A percentile compares a stretch with the other conserved stretches of the same genome.
Evolutionary conservation across 257 asterid species (phyloP).

Genomic region (Scutellaria barbata): DNA sequence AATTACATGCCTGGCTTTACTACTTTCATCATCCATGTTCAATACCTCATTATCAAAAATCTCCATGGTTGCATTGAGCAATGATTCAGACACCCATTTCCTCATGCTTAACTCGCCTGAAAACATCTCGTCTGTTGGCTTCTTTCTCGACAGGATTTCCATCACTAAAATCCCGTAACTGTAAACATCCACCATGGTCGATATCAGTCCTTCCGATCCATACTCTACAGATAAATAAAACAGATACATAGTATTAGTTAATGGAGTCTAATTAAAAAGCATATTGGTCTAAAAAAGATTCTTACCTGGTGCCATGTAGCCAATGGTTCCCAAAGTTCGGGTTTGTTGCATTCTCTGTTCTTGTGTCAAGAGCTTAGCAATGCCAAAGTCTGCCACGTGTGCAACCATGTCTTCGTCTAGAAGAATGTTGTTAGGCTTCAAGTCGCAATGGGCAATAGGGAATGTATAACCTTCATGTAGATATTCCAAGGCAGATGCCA

Average conservation of each 20-base stretch:
- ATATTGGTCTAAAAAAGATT: not conserved
- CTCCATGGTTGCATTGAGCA: not conserved
- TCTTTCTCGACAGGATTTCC: not conserved
- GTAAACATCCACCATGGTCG: not conserved
- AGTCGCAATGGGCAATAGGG: not conserved
- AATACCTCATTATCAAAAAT: not conserved
- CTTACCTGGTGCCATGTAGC: constrained; percentile 4
- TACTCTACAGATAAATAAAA: not conserved
- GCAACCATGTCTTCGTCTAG: constrained; percentile 15
- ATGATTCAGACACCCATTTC: not conserved
- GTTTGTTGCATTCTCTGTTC: not conserved
- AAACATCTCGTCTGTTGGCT: constrained; percentile 15
- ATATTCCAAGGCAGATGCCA: not conserved
- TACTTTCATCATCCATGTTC: not conserved
- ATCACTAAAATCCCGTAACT: constrained; percentile 3
- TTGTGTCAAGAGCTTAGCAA: not conserved
- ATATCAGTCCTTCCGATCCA: not conserved
- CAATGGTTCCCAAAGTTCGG: not conserved
- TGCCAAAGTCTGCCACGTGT: not conserved
- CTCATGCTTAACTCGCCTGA: not conserved
- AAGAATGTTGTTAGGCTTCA: constrained; percentile 10
- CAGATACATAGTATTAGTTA: no score
- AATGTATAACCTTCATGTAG: not conserved
- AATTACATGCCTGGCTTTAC: not conserved
- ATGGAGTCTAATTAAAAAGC: no score